phyloP scores from a whole-genome alignment of 352 stramenopile genomes.

The Pythium dissimile region DNA sequence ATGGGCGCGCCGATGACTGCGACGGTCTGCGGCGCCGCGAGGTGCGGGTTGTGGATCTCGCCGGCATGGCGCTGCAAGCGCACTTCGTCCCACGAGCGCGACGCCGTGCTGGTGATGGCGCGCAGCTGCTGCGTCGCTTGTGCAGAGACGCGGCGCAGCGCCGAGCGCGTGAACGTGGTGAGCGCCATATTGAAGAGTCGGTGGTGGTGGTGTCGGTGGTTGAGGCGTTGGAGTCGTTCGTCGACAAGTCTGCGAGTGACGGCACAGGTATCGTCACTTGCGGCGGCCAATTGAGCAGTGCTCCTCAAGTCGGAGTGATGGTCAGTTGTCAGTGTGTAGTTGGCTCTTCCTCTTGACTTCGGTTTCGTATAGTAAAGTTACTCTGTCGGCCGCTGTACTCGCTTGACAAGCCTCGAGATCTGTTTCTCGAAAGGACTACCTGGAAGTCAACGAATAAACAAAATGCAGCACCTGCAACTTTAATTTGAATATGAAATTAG shows the following conservation, averaged over 20 bases:
- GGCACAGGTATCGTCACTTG: neutral
- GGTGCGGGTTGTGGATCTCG: conserved; percentile 47
- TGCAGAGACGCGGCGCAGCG: neutral
- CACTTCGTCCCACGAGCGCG: conserved; percentile 56
- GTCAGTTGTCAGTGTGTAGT: conserved; percentile 3
- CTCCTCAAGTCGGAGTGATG: conserved; percentile 5
- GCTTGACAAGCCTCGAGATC: neutral
- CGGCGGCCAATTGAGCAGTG: neutral
- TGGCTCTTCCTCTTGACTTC: conserved; percentile 10
- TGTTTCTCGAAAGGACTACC: neutral
- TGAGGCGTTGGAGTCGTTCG: conserved; percentile 3
- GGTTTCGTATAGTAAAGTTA: neutral
- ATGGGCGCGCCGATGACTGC: conserved; percentile 84
- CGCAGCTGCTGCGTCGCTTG: conserved; percentile 25
- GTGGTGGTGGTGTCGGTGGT: neutral
- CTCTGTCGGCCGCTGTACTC: neutral
- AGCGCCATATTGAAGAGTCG: neutral
- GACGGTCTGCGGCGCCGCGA: conserved; percentile 65
- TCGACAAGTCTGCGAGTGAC: conserved; percentile 8
- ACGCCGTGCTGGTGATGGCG: conserved; percentile 46
- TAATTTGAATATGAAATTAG: no score
- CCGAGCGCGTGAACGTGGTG: neutral
- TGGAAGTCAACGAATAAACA: no score
- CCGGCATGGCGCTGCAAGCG: conserved; percentile 55
- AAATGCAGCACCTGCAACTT: no score